Percentiles rank a stretch among this genome's conserved stretches.
Evolutionary conservation across 805 yeast species (phyloP).

Genomic region (Citeromyces matritensis): DNA sequence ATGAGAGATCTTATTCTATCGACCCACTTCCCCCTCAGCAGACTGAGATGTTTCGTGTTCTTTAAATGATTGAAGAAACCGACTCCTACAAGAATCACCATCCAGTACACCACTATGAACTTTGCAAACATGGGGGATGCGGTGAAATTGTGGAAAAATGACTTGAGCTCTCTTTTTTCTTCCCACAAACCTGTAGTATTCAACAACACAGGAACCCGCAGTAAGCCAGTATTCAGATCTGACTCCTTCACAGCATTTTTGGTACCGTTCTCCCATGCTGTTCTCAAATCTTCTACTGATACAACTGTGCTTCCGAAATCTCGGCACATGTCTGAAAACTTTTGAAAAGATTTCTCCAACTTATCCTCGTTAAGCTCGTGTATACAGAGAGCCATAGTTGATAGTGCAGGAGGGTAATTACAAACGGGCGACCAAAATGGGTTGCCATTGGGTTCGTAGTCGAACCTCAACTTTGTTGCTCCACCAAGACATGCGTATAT

Average conservation of each 20-base stretch:
- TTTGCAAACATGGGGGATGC: slow-evolving; percentile 5
- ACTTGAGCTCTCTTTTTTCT: slow-evolving; percentile 5
- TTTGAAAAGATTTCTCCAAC: slow-evolving; percentile 3
- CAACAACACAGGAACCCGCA: slow-evolving; percentile 6
- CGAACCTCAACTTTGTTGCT: slow-evolving; percentile 6
- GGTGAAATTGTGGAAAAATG: slow-evolving; percentile 8
- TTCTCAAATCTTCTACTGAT: not conserved
- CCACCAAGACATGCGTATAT: slow-evolving; percentile 10
- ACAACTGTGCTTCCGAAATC: slow-evolving; percentile 3
- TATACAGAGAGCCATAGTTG: slow-evolving; percentile 11
- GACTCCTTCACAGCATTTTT: not conserved
- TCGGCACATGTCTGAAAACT: slow-evolving; percentile 5
- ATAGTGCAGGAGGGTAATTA: slow-evolving; percentile 10
- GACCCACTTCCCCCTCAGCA: slow-evolving; percentile 2
- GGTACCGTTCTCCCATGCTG: slow-evolving; percentile 6
- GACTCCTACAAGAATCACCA: slow-evolving; percentile 4
- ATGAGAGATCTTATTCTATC: slow-evolving; percentile 7
- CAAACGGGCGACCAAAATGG: slow-evolving; percentile 11
- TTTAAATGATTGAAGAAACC: slow-evolving; percentile 8
- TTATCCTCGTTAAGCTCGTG: slow-evolving; percentile 4
- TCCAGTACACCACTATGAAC: slow-evolving; percentile 10
- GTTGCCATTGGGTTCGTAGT: slow-evolving; percentile 4
- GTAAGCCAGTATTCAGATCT: slow-evolving; percentile 3
- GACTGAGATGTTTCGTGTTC: slow-evolving; percentile 2
- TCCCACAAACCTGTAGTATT: slow-evolving; percentile 2